Percentiles rank a stretch among this genome's conserved stretches.
These are phyloP conservation scores for Rhododendron ovatum DNA, from an alignment of 148 eudicot species.

Conservation along the genomic window DNA sequence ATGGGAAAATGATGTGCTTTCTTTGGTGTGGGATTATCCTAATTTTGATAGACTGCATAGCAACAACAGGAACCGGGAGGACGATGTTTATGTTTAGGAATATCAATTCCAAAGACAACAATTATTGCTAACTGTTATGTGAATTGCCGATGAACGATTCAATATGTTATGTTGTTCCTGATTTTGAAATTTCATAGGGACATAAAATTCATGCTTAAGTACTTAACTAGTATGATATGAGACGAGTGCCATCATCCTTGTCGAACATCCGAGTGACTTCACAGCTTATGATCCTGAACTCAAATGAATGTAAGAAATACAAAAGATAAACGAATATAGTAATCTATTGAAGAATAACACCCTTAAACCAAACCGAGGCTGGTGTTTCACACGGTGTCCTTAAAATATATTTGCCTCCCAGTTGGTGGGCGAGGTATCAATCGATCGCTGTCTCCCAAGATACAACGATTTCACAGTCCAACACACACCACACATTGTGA, in stretches of 20 bases:
- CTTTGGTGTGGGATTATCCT: neutral
- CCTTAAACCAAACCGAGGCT: neutral
- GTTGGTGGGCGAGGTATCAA: neutral
- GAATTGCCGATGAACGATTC: too few species aligned
- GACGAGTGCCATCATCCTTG: neutral
- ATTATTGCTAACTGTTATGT: too few species aligned
- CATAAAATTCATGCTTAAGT: neutral
- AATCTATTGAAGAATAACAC: neutral
- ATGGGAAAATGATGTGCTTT: neutral
- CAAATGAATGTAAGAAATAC: neutral
- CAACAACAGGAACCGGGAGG: neutral
- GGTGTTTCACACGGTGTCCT: neutral
- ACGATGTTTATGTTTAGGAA: neutral
- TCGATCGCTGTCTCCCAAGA: neutral
- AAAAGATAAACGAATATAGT: neutral
- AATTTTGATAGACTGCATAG: neutral
- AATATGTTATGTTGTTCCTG: neutral
- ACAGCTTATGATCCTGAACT: neutral
- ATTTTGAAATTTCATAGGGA: neutral
- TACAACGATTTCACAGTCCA: neutral
- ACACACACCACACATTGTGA: neutral
- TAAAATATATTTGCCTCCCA: neutral
- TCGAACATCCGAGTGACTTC: neutral
- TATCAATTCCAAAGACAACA: neutral
- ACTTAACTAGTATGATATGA: neutral